Evolutionary conservation across 768 basidiomycete species (phyloP), one percentile per base, ranked within the genome.

Genomic region (Hemileccinum rubropunctum): DNA sequence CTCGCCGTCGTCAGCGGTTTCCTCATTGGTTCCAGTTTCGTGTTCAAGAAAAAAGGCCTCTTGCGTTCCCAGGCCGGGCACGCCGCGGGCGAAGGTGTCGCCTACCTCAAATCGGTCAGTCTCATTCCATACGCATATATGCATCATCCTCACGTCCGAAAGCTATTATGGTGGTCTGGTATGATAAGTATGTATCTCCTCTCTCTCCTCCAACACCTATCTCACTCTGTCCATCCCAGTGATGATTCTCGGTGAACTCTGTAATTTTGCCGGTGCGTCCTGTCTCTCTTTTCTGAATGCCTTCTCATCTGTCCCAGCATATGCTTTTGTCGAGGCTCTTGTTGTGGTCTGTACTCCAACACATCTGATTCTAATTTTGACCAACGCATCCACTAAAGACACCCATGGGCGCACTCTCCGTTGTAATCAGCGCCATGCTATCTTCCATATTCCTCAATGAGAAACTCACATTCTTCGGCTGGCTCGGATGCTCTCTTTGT

Each of bases 31-130:
- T 80, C 81, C 35, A 88, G 85, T 59, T 98, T 98, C 68, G 95
- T 98, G 3, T 87, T 99, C 75, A 99, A 99, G 83, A 99, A 99
- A 80, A 97, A 92, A 64, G 95, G 90, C 9, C 74, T 92, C 17
- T 65, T 92, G 46, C 77, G 83, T 68, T 82, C 85, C 65, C 88
- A 90, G 74, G 86, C 88, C 52, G 92, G 89, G 57, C 84, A 87
- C 51, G 68, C 71, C 35, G 80, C 85, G 3, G 89, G 89, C 48
- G 88, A 91, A 64, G 95, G 95, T 27, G 92, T 95, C 51, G 91
- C 81, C 12, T 99, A 98, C 73, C 82, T 98, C 64, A 98, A 95
- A 73, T 91, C 88, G 64, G 89, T 91, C 67, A 68, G 88, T 75
- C 40, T 45, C 33, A 45, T 41, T 30, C 42, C 28, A 8, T 43